A percentile compares a stretch with the other conserved stretches of the same genome.
phyloP scores from a whole-genome alignment of 768 basidiomycete genomes.

The Termitomyces sp. region DNA sequence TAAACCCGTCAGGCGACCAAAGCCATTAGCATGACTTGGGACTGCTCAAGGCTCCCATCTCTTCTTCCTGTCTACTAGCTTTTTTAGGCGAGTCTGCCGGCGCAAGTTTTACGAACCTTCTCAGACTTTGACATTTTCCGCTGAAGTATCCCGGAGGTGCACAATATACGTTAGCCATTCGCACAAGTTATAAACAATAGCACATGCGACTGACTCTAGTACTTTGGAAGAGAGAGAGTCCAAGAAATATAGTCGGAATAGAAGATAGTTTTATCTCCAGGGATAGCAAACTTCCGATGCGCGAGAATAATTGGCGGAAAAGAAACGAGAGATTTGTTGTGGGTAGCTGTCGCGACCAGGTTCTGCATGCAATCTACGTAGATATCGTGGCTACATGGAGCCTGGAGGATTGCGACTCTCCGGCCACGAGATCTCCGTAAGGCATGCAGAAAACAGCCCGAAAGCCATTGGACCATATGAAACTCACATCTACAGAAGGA shows the following conservation, averaged over 20 bases:
- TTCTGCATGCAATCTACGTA: conserved; percentile 34
- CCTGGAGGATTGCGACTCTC: conserved; percentile 14
- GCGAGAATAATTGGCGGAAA: conserved; percentile 34
- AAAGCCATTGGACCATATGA: conserved; percentile 2
- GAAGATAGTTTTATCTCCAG: conserved; percentile 39
- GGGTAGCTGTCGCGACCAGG: conserved; percentile 33
- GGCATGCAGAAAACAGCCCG: conserved; percentile 8
- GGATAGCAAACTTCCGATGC: conserved; percentile 18
- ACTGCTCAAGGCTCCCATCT: conserved; percentile 48
- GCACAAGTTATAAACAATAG: conserved; percentile 39
- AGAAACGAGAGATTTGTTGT: conserved; percentile 18
- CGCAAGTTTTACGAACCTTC: conserved; percentile 36
- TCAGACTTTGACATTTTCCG: conserved; percentile 37
- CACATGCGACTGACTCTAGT: conserved; percentile 21
- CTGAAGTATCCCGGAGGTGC: conserved; percentile 35
- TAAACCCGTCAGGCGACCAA: conserved; percentile 29
- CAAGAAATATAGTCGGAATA: conserved; percentile 45
- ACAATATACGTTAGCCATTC: conserved; percentile 22
- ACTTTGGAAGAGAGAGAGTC: conserved; percentile 24
- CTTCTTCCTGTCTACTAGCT: conserved; percentile 46
- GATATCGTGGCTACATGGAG: conserved; percentile 41
- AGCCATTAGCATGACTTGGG: conserved; percentile 60
- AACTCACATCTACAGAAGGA: neutral
- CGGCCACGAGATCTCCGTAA: conserved; percentile 12
- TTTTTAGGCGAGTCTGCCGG: conserved; percentile 61